Evolutionary conservation across 495 filamentous ascomycete species (phyloP), one percentile per base, ranked within the genome.

Genomic region (Aspergillus campestris): DNA sequence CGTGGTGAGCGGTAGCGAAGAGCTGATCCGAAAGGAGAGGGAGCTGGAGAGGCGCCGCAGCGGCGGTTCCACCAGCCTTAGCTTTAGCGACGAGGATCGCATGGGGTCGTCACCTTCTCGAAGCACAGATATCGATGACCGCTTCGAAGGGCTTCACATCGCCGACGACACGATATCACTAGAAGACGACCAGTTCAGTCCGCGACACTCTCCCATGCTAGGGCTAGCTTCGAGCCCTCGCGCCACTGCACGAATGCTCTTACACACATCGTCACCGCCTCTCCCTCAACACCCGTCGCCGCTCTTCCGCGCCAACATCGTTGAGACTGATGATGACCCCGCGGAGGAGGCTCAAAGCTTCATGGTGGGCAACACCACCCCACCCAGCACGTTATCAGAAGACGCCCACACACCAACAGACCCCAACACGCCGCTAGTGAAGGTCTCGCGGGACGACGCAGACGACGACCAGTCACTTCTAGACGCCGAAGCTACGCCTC

Each of bases 1-100:
- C 56, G 78, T 94, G 33, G 79, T 86, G 34, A 75, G 72, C 43
- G 66, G 67, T 14, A 68, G 62, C 38, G 70, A 74, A 42, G 69
- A 74, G 33, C 49, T 65, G 7, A 48, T 70, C 7, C 62, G 64
- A 41, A 67, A 64, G 42, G 65, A 68, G 43, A 57, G 57, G 34
- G 67, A 69, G 24, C 46, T 66, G 15, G 53, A 50, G 31, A 53
- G 60, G n/a, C 47, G 52, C 40, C 48, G 46, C 32, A 54, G 46
- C 30, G 53, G 52, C 32, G 56, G 60, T 15, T 58, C 51, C 7
- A 51, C 49, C 3, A 51, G 57, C 6, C 48, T 50, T 15, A 47
- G 51, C 42, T 60, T 61, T 42, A 38, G 31, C 28, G 53, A 54
- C 18, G 56, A 62, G 0, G 58, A 60, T 8, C 44, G 40, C n/a